Base-by-base conservation (phyloP, 495 filamentous ascomycete genomes). In the Penicillium ucsense region DNA sequence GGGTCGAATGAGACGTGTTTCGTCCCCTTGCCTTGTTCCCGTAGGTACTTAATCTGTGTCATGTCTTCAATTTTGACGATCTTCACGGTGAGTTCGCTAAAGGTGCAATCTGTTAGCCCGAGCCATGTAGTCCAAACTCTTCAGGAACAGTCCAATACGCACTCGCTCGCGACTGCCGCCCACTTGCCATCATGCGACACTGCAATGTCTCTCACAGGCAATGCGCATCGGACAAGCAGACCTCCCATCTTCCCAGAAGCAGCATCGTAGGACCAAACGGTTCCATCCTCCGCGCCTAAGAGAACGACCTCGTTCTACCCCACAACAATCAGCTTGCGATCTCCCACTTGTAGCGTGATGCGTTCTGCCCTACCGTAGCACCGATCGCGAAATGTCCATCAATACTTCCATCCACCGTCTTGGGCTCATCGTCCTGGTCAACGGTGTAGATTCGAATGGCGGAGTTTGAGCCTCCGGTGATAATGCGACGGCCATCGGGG, bases 81-180 rank as follows among this genome's bases (percentile, higher is more conserved):
- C 57, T 91, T 94, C 34, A 96, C 88, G 1, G 82, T 84, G 33
- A 94, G 74, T 60, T 98, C 92, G 67, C 81, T 83, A 37, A 6
- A 38, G 46, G 20, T 29, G 36, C 35, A 42, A 31, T 36, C 5
- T 12, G 12, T 65, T 42, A 65, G 52, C 33, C 11, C 28, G 10
- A 8, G 6, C 39, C 12, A 20, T 38, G 8, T 4, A 28, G 33
- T 41, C 12, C n/a, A 6, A 38, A 41, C 20, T 12, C 3, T 12
- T 8, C 27, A 5, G 8, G 7, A 6, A 9, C 8, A 65, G 40
- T 4, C 31, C 7, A 20, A 32, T 6, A 33, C 79, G 56, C 52
- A 82, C 81, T 98, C 94, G 77, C 90, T 95, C 31, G 94, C 86
- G n/a, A 97, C 86, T 35, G 92, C 92, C 41, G 78, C 84, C 94